Evolutionary conservation across 2,329 filamentous ascomycete species (phyloP).

Genomic region (Fusarium staphyleae): DNA sequence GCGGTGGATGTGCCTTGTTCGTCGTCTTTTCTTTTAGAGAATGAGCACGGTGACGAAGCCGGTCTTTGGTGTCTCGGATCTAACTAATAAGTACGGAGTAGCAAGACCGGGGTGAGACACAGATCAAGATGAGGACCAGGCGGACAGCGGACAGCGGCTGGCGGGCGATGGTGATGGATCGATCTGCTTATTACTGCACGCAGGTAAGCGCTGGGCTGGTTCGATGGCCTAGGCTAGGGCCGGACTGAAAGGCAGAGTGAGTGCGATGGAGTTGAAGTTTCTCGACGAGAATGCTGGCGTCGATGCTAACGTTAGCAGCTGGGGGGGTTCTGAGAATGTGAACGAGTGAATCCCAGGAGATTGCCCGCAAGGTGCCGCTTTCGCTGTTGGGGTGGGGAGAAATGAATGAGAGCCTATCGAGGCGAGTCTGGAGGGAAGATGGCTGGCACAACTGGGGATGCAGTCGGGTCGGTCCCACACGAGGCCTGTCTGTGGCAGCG

Average conservation of each 20-base stretch:
- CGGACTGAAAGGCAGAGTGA: conserved; percentile 16
- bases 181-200: conserved; percentile 1
- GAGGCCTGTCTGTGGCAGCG: conserved; percentile 11
- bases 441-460: conserved; percentile 27
- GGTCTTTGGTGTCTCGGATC: conserved; percentile 31
- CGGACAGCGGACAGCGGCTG: conserved; percentile 10
- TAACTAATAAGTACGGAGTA: conserved; percentile 6
- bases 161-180: conserved; percentile 21
- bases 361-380: conserved; percentile 33
- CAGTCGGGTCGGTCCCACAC: conserved; percentile 33
- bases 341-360: no score
- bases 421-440: conserved; percentile 21
- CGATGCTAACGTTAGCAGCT: conserved; percentile 28
- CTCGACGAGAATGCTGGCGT: conserved; percentile 9
- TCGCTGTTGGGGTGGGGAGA: conserved; percentile 29
- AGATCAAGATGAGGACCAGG: conserved; percentile 36
- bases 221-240: conserved; percentile 6
- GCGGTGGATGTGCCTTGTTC: conserved; percentile 26
- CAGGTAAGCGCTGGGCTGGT: conserved; percentile 17
- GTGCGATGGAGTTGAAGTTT: conserved; percentile 4
- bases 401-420: conserved; percentile 28
- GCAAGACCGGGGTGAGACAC: conserved; percentile 26
- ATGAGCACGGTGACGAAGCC: conserved; percentile 38
- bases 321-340: conserved; percentile 5
- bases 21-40: conserved; percentile 13